A percentile compares a stretch with the other conserved stretches of the same genome.
phyloP scores from a whole-genome alignment of 805 yeast species.

The Saturnispora sanitii region DNA sequence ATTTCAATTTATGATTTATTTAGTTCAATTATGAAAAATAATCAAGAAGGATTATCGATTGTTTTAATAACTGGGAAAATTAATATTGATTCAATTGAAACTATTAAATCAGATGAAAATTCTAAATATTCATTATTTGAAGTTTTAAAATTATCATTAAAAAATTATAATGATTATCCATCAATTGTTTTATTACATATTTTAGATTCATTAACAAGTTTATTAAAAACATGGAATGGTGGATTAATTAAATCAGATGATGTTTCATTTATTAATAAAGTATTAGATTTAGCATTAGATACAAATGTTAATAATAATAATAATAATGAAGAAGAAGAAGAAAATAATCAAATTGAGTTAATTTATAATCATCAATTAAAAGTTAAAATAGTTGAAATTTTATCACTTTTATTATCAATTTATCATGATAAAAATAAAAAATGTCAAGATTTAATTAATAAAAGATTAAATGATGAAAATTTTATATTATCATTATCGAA shows the following conservation, averaged over 20 bases:
- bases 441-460: conserved; percentile 32
- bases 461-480: conserved; percentile 14
- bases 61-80: conserved; percentile 54
- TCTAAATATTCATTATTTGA: conserved; percentile 38
- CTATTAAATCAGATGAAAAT: conserved; percentile 9
- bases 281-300: conserved; percentile 21
- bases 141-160: conserved; percentile 45
- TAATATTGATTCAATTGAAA: conserved; percentile 18
- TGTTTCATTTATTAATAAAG: conserved; percentile 32
- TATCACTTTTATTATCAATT: conserved; percentile 62
- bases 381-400: conserved; percentile 63
- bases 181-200: conserved; percentile 55
- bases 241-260: conserved; percentile 44
- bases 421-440: conserved; percentile 31
- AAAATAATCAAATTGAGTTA: conserved; percentile 32
- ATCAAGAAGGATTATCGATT: conserved; percentile 70
- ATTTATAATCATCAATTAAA: conserved; percentile 46
- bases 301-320: conserved; percentile 19
- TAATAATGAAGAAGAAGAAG: no score
- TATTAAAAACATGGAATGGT: conserved; percentile 71
- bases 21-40: conserved; percentile 56
- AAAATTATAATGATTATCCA: conserved; percentile 45
- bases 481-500: conserved; percentile 31
- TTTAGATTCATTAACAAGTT: conserved; percentile 62
- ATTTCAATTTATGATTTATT: conserved; percentile 53